phyloP scores from a whole-genome alignment of 1,284 basidiomycete species.

The Marasmius tenuissimus region DNA sequence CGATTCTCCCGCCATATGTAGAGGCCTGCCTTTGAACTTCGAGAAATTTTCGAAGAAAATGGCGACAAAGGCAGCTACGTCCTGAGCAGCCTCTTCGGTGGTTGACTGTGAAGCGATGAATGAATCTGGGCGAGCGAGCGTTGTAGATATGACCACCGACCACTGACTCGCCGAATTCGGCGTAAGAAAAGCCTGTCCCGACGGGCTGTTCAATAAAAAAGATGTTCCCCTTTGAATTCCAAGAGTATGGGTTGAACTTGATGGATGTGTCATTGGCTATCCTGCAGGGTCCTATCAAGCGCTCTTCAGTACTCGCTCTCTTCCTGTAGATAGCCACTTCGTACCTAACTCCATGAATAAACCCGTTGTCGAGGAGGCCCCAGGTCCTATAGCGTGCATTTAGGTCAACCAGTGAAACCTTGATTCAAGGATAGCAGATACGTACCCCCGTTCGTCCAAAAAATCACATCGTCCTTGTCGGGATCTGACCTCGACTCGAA shows the following conservation, averaged over 20 bases:
- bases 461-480: conserved; percentile 14
- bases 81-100: conserved; percentile 53
- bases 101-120: conserved; percentile 24
- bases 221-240: conserved; percentile 44
- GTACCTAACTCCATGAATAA: conserved; percentile 52
- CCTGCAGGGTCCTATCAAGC: conserved; percentile 47
- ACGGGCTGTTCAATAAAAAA: conserved; percentile 62
- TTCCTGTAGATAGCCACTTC: not conserved
- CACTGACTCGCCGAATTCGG: conserved; percentile 66
- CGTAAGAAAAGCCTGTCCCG: conserved; percentile 73
- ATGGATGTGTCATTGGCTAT: conserved; percentile 43
- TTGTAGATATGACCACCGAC: conserved; percentile 29
- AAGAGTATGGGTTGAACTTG: conserved; percentile 57
- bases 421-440: not conserved
- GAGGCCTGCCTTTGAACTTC: conserved; percentile 50
- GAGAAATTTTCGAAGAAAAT: conserved; percentile 61
- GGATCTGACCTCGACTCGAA: conserved; percentile 69
- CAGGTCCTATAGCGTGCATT: conserved; percentile 33
- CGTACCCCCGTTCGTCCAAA: conserved; percentile 17
- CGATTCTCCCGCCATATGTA: conserved; percentile 76
- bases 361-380: conserved; percentile 44
- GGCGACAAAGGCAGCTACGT: conserved; percentile 54
- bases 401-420: not conserved
- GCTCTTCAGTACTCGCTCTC: not conserved
- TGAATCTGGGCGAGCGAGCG: not conserved